Evolutionary conservation across 177 flowering plant species (phyloP), one percentile per base, ranked within the genome.

Genomic region (Vitis hybrid): DNA sequence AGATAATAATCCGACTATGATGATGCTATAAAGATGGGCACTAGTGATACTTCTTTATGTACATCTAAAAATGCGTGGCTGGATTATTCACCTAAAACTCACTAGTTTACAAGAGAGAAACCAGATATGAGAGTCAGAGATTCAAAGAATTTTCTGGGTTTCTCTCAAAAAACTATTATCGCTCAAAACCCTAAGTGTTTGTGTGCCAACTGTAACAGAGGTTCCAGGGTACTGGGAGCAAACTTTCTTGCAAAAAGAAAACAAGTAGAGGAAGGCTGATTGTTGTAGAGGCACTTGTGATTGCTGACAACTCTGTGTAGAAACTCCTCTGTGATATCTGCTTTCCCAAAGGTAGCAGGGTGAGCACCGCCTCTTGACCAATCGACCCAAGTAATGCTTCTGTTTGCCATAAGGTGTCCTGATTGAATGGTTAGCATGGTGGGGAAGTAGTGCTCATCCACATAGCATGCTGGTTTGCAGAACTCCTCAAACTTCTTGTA

Each of bases 281-380:
- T 19, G 62, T 85, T 87, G 79, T 83, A 85, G 15, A 8, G 33
- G 75, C 90, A 87, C 9, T 54, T 28, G 0, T 64, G 69, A 63
- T 76, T 75, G 31, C 67, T 71, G 5, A 11, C 62, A n/a, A 82
- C 44, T 61, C 68, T 77, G 75, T 68, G 68, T 55, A 87, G 31
- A 24, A 87, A 85, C 44, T 71, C 84, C 59, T 67, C 82, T 1
- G 82, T 79, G 20, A 85, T 67, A 59, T 85, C 86, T 0, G 73
- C 49, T 47, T 73, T 67, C 20, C 84, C 86, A 69, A 83, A 87
- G 11, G 83, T 83, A n/a, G 82, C 85, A 0, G 90, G 90, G 66
- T 87, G 90, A 56, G 87, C 68, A 2, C 90, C 90, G 7, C 90
- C 90, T 52, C 87, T 78, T 13, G 89, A 83, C 90, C 90, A 87